Conservation (phyloP, 768 basidiomycete species). For the Bullera alba region DNA sequence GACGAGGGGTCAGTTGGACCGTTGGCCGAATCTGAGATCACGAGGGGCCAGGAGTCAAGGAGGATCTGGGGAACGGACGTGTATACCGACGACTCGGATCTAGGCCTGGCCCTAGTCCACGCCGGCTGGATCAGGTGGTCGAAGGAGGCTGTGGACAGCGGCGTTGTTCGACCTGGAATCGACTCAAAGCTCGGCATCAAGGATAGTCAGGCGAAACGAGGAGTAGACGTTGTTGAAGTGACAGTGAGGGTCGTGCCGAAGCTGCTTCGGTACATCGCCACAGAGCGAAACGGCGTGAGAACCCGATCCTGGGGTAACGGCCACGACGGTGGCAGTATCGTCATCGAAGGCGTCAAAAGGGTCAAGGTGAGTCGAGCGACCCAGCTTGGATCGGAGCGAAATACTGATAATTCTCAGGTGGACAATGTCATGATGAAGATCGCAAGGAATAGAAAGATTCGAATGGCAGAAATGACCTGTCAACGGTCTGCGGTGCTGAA, state of each 20-base stretch:
- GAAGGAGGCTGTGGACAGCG: not conserved
- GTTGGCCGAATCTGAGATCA: not conserved
- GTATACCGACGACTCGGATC: slow-evolving; percentile 50
- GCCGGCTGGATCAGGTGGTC: slow-evolving; percentile 47
- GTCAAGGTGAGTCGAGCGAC: slow-evolving; percentile 37
- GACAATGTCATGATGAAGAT: not conserved
- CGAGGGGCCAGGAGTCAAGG: slow-evolving; percentile 1
- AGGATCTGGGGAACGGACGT: slow-evolving; percentile 49
- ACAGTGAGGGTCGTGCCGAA: slow-evolving; percentile 45
- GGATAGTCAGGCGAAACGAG: slow-evolving; percentile 2
- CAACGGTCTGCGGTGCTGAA: not conserved
- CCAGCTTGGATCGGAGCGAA: not conserved
- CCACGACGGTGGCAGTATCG: slow-evolving; percentile 48
- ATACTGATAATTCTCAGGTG: not conserved
- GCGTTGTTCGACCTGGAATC: not conserved
- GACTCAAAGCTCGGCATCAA: not conserved
- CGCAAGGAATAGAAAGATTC: not conserved
- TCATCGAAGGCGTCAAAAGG: slow-evolving; percentile 43
- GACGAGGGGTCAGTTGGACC: slow-evolving; percentile 15
- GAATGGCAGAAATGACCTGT: slow-evolving; percentile 2
- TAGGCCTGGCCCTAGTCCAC: slow-evolving; percentile 46
- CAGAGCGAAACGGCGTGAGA: slow-evolving; percentile 43
- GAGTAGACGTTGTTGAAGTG: slow-evolving; percentile 34
- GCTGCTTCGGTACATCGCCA: slow-evolving; percentile 46
- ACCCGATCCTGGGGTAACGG: slow-evolving; percentile 50